Conservation (phyloP, 2,329 filamentous ascomycete genomes). For the Chaetomiaceae sp. region DNA sequence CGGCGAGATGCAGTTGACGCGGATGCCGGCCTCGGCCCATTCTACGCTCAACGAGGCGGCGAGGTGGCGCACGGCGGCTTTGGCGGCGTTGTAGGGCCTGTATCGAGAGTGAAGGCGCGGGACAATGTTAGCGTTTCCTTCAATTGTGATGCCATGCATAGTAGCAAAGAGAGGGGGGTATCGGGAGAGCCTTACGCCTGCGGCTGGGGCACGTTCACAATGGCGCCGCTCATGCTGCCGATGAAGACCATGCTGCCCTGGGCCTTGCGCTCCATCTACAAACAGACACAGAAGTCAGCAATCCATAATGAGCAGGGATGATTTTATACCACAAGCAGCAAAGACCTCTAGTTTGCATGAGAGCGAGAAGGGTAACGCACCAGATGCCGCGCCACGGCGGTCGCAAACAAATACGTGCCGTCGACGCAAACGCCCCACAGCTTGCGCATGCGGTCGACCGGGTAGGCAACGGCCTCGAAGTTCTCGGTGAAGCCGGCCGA, state of each 20-base stretch:
- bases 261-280: slow-evolving; percentile 64
- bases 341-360: too few relatives aligned
- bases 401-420: slow-evolving; percentile 85
- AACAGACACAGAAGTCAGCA: neutral
- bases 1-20: slow-evolving; percentile 91
- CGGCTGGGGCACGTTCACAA: slow-evolving; percentile 93
- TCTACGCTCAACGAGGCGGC: slow-evolving; percentile 85
- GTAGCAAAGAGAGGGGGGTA: neutral
- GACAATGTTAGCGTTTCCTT: too few relatives aligned
- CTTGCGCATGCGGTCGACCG: slow-evolving; percentile 84
- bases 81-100: slow-evolving; percentile 82
- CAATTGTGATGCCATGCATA: too few relatives aligned
- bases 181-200: slow-evolving; percentile 55
- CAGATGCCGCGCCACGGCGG: slow-evolving; percentile 76
- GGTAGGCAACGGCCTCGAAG: slow-evolving; percentile 86
- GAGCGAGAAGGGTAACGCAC: slow-evolving; percentile 9
- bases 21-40: slow-evolving; percentile 81
- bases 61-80: slow-evolving; percentile 85
- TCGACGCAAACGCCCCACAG: slow-evolving; percentile 92
- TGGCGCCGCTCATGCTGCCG: slow-evolving; percentile 87
- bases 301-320: too few relatives aligned
- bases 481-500: slow-evolving; percentile 97
- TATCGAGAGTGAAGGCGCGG: too few relatives aligned
- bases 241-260: slow-evolving; percentile 88
- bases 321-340: too few relatives aligned